Percentiles rank a stretch among this genome's conserved stretches.
phyloP scores from a whole-genome alignment of 2,329 filamentous ascomycete species.

The Cryphonectria naterciae region DNA sequence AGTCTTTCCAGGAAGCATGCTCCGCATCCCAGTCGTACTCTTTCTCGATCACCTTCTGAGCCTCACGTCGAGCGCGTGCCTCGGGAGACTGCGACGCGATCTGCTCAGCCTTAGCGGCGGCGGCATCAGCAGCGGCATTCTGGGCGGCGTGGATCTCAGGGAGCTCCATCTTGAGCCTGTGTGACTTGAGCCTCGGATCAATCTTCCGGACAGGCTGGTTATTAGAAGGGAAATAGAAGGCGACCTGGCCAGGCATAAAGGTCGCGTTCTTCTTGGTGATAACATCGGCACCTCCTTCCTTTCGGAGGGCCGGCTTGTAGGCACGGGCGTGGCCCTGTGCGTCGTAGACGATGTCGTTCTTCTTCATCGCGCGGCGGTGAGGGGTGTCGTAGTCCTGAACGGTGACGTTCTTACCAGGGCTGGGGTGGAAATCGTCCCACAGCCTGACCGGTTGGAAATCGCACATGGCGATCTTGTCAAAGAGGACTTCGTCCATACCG shows the following conservation, averaged over 20 bases:
- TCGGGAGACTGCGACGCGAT: neutral
- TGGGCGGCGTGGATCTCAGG: neutral
- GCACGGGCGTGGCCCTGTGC: slow-evolving; percentile 10
- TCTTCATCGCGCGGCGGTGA: slow-evolving; percentile 19
- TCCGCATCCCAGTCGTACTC: neutral
- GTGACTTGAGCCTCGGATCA: neutral
- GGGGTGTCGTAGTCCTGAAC: slow-evolving; percentile 19
- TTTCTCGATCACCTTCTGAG: neutral
- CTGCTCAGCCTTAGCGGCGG: neutral
- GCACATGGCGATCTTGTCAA: slow-evolving; percentile 34
- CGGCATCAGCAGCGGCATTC: neutral
- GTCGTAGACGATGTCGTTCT: slow-evolving; percentile 24
- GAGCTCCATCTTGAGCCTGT: slow-evolving; percentile 4
- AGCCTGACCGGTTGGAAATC: slow-evolving; percentile 27
- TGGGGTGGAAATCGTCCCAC: slow-evolving; percentile 28
- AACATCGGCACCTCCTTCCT: neutral
- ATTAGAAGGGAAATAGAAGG: slow-evolving; percentile 23
- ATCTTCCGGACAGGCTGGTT: slow-evolving; percentile 22
- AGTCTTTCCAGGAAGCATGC: neutral
- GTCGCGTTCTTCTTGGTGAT: slow-evolving; percentile 3
- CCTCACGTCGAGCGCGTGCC: neutral
- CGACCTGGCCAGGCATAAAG: slow-evolving; percentile 7
- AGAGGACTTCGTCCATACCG: slow-evolving; percentile 26
- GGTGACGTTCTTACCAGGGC: slow-evolving; percentile 25
- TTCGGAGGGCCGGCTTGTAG: slow-evolving; percentile 18